A percentile compares a stretch with the other conserved stretches of the same genome.
Conservation (phyloP, 371 early-diverging fungal species). For the Capillidium rhysosporum region DNA sequence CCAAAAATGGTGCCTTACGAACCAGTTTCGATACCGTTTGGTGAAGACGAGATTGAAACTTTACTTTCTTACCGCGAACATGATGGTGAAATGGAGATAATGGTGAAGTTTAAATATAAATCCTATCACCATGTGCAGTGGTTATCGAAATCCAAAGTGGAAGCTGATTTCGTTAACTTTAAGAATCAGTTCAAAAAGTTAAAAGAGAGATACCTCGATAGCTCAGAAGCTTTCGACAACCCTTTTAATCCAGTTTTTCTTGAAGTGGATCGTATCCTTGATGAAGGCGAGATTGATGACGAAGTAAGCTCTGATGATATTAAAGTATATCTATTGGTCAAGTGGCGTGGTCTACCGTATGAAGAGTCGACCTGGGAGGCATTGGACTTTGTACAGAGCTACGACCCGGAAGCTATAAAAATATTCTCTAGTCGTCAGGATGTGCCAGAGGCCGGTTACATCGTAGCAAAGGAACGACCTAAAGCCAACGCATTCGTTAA, state of each 20-base stretch:
- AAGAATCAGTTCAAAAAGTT: slow-evolving; percentile 63
- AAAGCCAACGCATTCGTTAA: slow-evolving; percentile 29
- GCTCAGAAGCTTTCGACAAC: slow-evolving; percentile 21
- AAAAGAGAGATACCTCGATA: slow-evolving; percentile 34
- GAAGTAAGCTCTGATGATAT: slow-evolving; percentile 21
- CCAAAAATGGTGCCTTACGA: background rate
- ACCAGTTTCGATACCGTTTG: background rate
- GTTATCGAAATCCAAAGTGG: slow-evolving; percentile 23
- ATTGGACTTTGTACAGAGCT: slow-evolving; percentile 33
- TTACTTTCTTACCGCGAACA: background rate
- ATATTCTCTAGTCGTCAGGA: slow-evolving; percentile 21
- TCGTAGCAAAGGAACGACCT: slow-evolving; percentile 19
- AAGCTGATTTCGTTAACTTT: slow-evolving; percentile 39
- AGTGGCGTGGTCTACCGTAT: slow-evolving; percentile 79
- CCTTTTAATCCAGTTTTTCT: slow-evolving; percentile 28
- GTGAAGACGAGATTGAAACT: background rate
- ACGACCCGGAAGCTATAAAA: slow-evolving; percentile 22
- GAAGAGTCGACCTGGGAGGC: slow-evolving; percentile 79
- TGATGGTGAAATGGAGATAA: background rate
- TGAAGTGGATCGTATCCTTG: slow-evolving; percentile 60
- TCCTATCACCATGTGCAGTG: slow-evolving; percentile 10
- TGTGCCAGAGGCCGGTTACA: slow-evolving; percentile 8
- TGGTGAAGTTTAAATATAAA: slow-evolving; percentile 9
- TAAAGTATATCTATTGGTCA: slow-evolving; percentile 56
- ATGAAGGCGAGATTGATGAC: slow-evolving; percentile 54